A percentile compares a stretch with the other conserved stretches of the same genome.
Conservation (phyloP, 176 grass and related monocot genomes). For the Neostapfia colusana region DNA sequence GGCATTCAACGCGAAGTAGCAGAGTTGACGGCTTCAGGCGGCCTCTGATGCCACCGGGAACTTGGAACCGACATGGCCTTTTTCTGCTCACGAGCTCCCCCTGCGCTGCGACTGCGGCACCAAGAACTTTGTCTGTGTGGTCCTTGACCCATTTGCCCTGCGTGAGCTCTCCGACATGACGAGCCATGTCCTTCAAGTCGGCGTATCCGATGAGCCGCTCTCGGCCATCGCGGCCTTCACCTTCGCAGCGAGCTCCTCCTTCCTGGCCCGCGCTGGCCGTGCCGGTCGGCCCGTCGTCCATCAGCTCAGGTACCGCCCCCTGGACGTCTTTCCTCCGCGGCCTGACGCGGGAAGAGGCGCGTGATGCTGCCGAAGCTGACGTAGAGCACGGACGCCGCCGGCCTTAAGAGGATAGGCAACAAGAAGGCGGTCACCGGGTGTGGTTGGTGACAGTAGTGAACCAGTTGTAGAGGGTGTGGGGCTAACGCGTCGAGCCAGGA, state of each 20-base stretch:
- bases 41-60: background rate
- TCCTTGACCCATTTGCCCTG: background rate
- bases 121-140: no score
- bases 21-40: no score
- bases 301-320: slow-evolving; percentile 34
- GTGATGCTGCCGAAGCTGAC: slow-evolving; percentile 50
- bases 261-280: slow-evolving; percentile 13
- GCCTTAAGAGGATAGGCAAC: no score
- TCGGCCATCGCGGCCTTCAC: slow-evolving; percentile 28
- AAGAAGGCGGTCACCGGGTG: no score
- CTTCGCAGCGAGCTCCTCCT: slow-evolving; percentile 27
- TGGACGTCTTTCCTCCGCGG: slow-evolving; percentile 37
- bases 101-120: no score
- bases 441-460: no score
- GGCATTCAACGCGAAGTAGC: no score
- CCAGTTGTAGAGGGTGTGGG: no score
- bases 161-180: background rate
- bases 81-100: background rate
- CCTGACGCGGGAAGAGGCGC: slow-evolving; percentile 33
- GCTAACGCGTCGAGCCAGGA: slow-evolving; percentile 53
- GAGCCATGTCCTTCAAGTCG: slow-evolving; percentile 29
- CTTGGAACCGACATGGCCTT: background rate
- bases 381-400: slow-evolving; percentile 47
- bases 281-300: slow-evolving; percentile 31
- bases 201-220: slow-evolving; percentile 54